A percentile compares a stretch with the other conserved stretches of the same genome.
phyloP scores from a whole-genome alignment of 805 yeast species.

The Candida chauliodis region DNA sequence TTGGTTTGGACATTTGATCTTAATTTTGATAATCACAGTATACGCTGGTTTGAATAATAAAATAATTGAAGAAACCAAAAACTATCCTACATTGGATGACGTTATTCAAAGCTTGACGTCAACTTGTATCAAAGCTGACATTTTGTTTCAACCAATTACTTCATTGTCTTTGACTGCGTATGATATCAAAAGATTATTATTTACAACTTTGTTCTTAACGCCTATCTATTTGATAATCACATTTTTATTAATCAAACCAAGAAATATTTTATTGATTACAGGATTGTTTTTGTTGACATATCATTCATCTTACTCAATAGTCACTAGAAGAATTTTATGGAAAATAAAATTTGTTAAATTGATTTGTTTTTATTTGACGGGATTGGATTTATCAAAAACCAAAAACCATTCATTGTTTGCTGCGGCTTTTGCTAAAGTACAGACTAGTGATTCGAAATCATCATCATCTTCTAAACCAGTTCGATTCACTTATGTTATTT shows the following conservation, averaged over 20 bases:
- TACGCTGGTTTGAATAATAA: constrained; percentile 57
- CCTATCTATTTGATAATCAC: constrained; percentile 77
- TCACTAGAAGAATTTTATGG: constrained; percentile 84
- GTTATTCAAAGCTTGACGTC: constrained; percentile 73
- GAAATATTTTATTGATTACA: constrained; percentile 53
- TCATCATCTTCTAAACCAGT: constrained; percentile 43
- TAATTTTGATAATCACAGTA: constrained; percentile 57
- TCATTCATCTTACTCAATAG: constrained; percentile 82
- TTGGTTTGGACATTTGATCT: constrained; percentile 78
- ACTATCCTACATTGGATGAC: constrained; percentile 81
- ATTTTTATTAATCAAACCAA: constrained; percentile 66
- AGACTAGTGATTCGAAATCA: constrained; percentile 21
- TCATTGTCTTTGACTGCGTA: constrained; percentile 67
- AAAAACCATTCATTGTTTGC: constrained; percentile 47
- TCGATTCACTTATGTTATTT: constrained; percentile 84
- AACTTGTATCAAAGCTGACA: constrained; percentile 71
- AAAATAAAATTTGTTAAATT: constrained; percentile 68
- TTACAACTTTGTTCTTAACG: constrained; percentile 80
- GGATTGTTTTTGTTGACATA: constrained; percentile 71
- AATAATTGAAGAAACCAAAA: constrained; percentile 55
- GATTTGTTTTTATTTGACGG: constrained; percentile 77
- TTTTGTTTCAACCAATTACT: constrained; percentile 77
- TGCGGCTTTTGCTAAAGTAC: constrained; percentile 53
- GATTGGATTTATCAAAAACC: constrained; percentile 64
- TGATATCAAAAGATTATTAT: constrained; percentile 74